phyloP scores from a whole-genome alignment of 2,329 filamentous ascomycete genomes.

The Paraconiothyrium sp. region DNA sequence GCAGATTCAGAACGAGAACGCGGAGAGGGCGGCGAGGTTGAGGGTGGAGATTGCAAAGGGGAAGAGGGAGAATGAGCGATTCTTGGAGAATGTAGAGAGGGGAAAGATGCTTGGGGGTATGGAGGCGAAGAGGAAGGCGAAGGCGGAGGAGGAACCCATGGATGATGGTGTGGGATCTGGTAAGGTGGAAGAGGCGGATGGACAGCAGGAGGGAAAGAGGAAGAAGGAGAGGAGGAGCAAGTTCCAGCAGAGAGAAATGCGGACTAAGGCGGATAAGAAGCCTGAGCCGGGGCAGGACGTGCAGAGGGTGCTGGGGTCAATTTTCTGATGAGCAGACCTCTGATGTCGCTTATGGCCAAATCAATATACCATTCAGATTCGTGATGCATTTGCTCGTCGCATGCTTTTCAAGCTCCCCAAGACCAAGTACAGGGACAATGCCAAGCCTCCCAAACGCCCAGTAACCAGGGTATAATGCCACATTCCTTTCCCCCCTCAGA shows the following conservation, averaged over 20 bases:
- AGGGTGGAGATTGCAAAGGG: slow-evolving; percentile 79
- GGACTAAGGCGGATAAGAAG: slow-evolving; percentile 44
- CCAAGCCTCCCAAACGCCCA: slow-evolving; percentile 14
- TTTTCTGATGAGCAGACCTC: slow-evolving; percentile 38
- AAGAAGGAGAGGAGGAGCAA: slow-evolving; percentile 54
- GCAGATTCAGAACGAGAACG: slow-evolving; percentile 83
- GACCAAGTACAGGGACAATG: neutral
- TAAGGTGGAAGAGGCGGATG: slow-evolving; percentile 42
- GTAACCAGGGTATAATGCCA: slow-evolving; percentile 38
- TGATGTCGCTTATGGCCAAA: neutral
- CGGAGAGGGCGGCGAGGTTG: slow-evolving; percentile 78
- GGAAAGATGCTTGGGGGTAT: slow-evolving; percentile 78
- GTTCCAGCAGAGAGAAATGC: slow-evolving; percentile 74
- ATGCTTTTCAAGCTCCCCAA: neutral
- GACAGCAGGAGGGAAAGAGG: slow-evolving; percentile 53
- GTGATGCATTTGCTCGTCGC: slow-evolving; percentile 12
- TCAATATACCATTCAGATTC: neutral
- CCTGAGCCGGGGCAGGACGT: slow-evolving; percentile 42
- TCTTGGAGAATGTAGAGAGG: slow-evolving; percentile 80
- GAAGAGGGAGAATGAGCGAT: slow-evolving; percentile 81
- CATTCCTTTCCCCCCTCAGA: slow-evolving; percentile 59
- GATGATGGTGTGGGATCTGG: slow-evolving; percentile 27
- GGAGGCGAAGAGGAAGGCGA: slow-evolving; percentile 63
- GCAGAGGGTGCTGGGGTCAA: slow-evolving; percentile 47
- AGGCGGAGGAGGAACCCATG: slow-evolving; percentile 47